Evolutionary conservation across 2,329 filamentous ascomycete genomes (phyloP).

Genomic region (Drechslera avenae): DNA sequence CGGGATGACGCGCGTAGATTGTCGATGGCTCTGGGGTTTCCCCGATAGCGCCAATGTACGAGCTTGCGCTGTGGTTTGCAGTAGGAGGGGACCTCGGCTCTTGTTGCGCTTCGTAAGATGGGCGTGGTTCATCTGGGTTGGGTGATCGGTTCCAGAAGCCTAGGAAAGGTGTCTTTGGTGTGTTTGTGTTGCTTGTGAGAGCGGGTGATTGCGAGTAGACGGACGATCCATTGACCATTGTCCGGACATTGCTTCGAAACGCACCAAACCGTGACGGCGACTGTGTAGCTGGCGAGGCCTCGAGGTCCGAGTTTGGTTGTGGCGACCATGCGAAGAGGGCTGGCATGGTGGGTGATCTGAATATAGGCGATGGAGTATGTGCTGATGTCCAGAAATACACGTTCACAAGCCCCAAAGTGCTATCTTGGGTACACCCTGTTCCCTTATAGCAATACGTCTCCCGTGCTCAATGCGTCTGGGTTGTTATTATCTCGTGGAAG

Average conservation of each 20-base stretch:
- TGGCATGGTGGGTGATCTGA: conserved; percentile 34
- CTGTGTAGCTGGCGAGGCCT: conserved; percentile 28
- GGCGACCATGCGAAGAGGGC: conserved; percentile 42
- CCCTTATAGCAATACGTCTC: conserved; percentile 38
- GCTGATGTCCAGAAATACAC: conserved; percentile 18
- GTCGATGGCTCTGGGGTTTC: conserved; percentile 27
- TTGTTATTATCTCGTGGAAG: conserved; percentile 22
- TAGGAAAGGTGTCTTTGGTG: conserved; percentile 42
- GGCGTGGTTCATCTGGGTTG: conserved; percentile 25
- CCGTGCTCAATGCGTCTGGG: conserved; percentile 23
- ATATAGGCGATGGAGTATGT: conserved; percentile 11
- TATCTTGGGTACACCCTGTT: conserved; percentile 22
- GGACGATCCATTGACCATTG: conserved; percentile 45
- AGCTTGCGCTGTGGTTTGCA: conserved; percentile 44
- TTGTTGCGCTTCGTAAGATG: conserved; percentile 25
- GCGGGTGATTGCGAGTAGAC: conserved; percentile 45
- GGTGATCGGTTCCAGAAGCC: conserved; percentile 41
- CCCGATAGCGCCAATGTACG: conserved; percentile 41
- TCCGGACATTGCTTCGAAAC: conserved; percentile 31
- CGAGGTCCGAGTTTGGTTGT: conserved; percentile 36
- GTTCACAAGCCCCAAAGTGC: conserved; percentile 13
- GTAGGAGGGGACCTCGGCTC: conserved; percentile 38
- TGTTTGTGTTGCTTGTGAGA: conserved; percentile 32
- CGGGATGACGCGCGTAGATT: conserved; percentile 40
- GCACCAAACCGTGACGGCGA: conserved; percentile 27